Evolutionary conservation across 768 basidiomycete species (phyloP), one percentile per base, ranked within the genome.

Genomic region (Fibroporia radiculosa): DNA sequence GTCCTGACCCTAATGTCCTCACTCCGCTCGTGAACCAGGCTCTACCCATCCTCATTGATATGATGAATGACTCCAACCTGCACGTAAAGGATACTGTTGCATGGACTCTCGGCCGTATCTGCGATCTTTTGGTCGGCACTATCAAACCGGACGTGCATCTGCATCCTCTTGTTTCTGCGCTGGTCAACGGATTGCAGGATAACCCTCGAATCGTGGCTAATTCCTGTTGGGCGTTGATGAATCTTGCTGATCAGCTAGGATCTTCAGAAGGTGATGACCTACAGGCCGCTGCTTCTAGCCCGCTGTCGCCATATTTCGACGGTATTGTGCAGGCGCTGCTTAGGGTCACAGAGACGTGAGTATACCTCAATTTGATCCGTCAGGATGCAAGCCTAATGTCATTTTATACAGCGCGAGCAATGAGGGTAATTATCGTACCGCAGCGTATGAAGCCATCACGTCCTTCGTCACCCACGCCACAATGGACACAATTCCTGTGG

Each of bases 81-180:
- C 86, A 91, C 48, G 95, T 99, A 54, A 90, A 93, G 65, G 96
- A 98, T 62, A 95, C 93, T 1, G 91, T 90, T 22, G 93, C 96
- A 2, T 99, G 95, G 95, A 98, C 96, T 1, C 74, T 99, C 12
- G 93, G 93, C 16, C 74, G 92, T 31, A 95, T 99, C 52, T 95
- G 92, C 59, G 96, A 98, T 57, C 66, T 90, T 45, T 71, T 97
- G 53, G 80, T 93, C 54, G 66, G 75, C 38, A 79, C 82, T 14
- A 93, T 99, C 69, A 87, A 93, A 57, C 83, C 87, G 1, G 90
- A 93, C 52, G 76, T 85, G 1, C 91, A 96, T 61, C 71, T 99
- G 7, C 84, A 87, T 49, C 76, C 82, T 7, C 72, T 99, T 43
- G 69, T 98, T 45, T 74, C 81, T 8, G 91, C 88, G 6, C 74